phyloP scores from a whole-genome alignment of 305 asterid species.

The Fraxinus sp. region DNA sequence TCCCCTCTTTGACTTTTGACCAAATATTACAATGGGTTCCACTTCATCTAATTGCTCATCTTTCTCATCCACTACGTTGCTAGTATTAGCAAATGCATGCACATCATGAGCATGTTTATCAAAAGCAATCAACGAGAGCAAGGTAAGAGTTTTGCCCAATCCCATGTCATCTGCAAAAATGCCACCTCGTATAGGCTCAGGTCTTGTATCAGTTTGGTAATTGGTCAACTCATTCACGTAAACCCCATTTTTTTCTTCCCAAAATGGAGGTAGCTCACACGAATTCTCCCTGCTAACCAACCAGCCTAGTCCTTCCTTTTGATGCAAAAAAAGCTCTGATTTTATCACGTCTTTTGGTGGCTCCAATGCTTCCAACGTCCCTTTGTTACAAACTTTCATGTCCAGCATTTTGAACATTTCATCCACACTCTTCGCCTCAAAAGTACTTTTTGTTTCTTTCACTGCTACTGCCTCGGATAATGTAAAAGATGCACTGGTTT shows the following conservation, averaged over 20 bases:
- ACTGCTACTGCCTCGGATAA: slow-evolving; percentile 64
- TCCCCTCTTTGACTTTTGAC: slow-evolving; percentile 49
- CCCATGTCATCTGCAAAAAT: slow-evolving; percentile 99
- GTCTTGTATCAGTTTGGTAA: slow-evolving; percentile 54
- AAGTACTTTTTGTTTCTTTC: slow-evolving; percentile 43
- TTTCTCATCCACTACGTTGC: slow-evolving; percentile 28
- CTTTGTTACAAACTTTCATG: slow-evolving; percentile 50
- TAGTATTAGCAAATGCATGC: slow-evolving; percentile 29
- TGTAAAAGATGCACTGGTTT: slow-evolving; percentile 46
- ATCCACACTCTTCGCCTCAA: slow-evolving; percentile 62
- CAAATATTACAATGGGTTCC: slow-evolving; percentile 9
- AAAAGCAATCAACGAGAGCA: slow-evolving; percentile 82
- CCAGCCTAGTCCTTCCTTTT: slow-evolving; percentile 89
- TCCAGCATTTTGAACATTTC: slow-evolving; percentile 77
- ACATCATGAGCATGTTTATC: slow-evolving; percentile 47
- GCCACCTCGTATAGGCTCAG: slow-evolving; percentile 87
- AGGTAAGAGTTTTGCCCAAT: slow-evolving; percentile 85
- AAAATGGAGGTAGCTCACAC: slow-evolving; percentile 76
- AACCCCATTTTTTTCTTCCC: slow-evolving; percentile 64
- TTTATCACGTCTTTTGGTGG: slow-evolving; percentile 67
- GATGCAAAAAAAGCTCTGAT: slow-evolving; percentile 74
- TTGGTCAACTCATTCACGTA: slow-evolving; percentile 72
- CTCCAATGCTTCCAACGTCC: slow-evolving; percentile 54
- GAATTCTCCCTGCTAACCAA: slow-evolving; percentile 76
- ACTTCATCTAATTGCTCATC: slow-evolving; percentile 39